Conservation (phyloP, 83 land plant species). For the Picea abies region DNA sequence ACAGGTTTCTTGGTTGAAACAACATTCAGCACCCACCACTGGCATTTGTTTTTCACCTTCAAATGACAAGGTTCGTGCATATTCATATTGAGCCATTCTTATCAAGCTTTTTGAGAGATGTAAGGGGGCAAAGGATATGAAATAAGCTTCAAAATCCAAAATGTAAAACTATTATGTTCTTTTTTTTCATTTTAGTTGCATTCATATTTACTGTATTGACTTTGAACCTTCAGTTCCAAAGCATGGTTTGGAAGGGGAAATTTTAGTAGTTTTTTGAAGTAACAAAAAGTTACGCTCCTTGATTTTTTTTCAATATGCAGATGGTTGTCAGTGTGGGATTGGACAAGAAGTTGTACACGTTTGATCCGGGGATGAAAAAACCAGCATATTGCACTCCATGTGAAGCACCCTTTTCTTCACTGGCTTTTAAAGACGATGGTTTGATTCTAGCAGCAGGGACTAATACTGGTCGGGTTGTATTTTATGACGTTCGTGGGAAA, state of each 20-base stretch:
- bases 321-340: slow-evolving; percentile 85
- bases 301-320: slow-evolving; percentile 39
- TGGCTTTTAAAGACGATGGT: slow-evolving; percentile 87
- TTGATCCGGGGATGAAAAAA: slow-evolving; percentile 71
- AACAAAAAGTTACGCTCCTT: background rate
- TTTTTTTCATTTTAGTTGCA: background rate
- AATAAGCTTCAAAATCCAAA: background rate
- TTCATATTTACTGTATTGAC: too few species aligned
- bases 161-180: slow-evolving; percentile 1
- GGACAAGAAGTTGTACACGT: slow-evolving; percentile 82
- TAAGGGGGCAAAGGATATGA: background rate
- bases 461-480: slow-evolving; percentile 79
- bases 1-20: slow-evolving; percentile 95
- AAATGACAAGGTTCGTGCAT: slow-evolving; percentile 78
- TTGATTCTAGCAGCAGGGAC: slow-evolving; percentile 83
- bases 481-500: slow-evolving; percentile 91
- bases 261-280: background rate
- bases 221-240: background rate
- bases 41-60: slow-evolving; percentile 83
- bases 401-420: slow-evolving; percentile 89
- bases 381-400: slow-evolving; percentile 60
- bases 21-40: slow-evolving; percentile 92
- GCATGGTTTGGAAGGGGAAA: background rate
- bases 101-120: background rate
- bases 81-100: background rate